Percentiles rank a stretch among this genome's conserved stretches.
Evolutionary conservation across 1,284 basidiomycete genomes (phyloP).

Genomic region (Marasmius tenuissimus): DNA sequence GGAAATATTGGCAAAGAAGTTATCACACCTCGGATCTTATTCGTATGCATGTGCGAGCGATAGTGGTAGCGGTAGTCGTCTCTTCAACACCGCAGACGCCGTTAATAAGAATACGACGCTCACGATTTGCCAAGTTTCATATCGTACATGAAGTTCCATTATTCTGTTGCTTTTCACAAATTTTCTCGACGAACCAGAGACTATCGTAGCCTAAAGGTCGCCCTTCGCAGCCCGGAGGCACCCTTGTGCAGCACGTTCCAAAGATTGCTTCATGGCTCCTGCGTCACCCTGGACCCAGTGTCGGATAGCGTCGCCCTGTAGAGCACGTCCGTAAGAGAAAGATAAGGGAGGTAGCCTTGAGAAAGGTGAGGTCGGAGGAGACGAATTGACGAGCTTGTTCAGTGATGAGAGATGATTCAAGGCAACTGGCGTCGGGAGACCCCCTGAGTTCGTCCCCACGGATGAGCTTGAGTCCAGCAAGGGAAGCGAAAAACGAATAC

Average conservation of each 20-base stretch:
- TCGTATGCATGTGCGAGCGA: too few relatives aligned
- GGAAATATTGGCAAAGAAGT: not conserved
- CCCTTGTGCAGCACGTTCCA: slow-evolving; percentile 40
- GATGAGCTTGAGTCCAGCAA: not conserved
- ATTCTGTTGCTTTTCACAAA: too few relatives aligned
- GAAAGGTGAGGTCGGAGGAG: slow-evolving; percentile 30
- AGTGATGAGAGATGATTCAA: slow-evolving; percentile 38
- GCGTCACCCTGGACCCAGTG: slow-evolving; percentile 46
- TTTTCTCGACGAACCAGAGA: too few relatives aligned
- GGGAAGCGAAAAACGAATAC: not conserved
- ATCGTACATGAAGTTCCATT: too few relatives aligned
- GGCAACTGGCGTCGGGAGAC: slow-evolving; percentile 36
- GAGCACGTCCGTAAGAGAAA: slow-evolving; percentile 50
- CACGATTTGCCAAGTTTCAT: too few relatives aligned
- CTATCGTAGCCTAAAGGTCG: not conserved
- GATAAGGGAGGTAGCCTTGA: slow-evolving; percentile 40
- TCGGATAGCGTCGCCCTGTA: slow-evolving; percentile 49
- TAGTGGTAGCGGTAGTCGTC: too few relatives aligned
- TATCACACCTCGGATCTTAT: too few relatives aligned
- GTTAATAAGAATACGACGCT: too few relatives aligned
- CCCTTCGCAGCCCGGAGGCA: slow-evolving; percentile 42
- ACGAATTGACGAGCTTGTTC: slow-evolving; percentile 34
- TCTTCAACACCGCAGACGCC: too few relatives aligned
- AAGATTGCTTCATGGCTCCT: slow-evolving; percentile 35
- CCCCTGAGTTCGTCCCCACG: slow-evolving; percentile 28